phyloP scores from a whole-genome alignment of 2,329 filamentous ascomycete genomes.

The Hortaea werneckii region DNA sequence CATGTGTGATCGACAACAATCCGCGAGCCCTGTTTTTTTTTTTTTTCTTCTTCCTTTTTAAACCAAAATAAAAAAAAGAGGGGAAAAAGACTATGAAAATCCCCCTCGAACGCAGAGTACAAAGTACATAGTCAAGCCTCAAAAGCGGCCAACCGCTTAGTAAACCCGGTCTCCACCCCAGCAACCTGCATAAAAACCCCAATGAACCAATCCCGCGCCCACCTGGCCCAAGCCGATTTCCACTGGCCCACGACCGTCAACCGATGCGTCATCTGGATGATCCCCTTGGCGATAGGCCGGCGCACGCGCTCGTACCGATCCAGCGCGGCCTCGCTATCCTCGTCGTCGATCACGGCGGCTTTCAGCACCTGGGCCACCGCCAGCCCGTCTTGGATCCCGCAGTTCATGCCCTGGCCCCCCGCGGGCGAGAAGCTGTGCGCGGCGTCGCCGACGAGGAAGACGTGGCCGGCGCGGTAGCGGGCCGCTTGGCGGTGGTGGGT shows the following conservation, averaged over 20 bases:
- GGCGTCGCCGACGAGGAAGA: slow-evolving; percentile 26
- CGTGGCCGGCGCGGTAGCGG: slow-evolving; percentile 6
- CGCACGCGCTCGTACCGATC: background rate
- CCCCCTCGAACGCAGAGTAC: too few relatives aligned
- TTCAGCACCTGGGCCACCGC: slow-evolving; percentile 28
- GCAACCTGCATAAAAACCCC: background rate
- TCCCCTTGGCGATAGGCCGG: background rate
- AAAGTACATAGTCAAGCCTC: background rate
- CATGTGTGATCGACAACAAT: too few relatives aligned
- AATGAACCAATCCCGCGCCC: background rate
- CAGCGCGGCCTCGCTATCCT: background rate
- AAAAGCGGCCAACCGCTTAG: background rate
- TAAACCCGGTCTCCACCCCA: background rate
- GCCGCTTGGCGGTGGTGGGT: slow-evolving; percentile 2
- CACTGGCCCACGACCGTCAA: background rate
- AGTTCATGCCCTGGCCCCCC: slow-evolving; percentile 32
- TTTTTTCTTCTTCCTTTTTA: too few relatives aligned
- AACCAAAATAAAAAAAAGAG: too few relatives aligned
- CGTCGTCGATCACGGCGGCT: slow-evolving; percentile 13
- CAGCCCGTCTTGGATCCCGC: slow-evolving; percentile 26
- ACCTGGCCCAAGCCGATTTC: background rate
- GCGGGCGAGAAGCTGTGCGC: slow-evolving; percentile 28
- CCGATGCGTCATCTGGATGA: slow-evolving; percentile 5
- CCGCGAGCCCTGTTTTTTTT: too few relatives aligned
- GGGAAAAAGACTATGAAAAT: too few relatives aligned